These are phyloP conservation scores for Annulohypoxylon nitens DNA, from an alignment of 495 filamentous ascomycete genomes.

Conservation along the genomic window DNA sequence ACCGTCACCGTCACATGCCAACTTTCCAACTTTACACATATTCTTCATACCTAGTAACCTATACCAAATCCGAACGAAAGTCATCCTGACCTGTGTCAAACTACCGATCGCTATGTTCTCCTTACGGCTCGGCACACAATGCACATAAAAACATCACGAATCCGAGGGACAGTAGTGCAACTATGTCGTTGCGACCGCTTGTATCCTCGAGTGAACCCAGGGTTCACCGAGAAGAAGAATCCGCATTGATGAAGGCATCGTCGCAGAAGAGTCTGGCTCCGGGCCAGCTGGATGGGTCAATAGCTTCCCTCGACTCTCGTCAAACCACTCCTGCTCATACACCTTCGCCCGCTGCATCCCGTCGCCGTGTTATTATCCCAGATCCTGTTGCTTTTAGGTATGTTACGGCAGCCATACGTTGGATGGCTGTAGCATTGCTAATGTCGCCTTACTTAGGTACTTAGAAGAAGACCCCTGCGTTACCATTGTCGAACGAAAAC, in stretches of 20 bases:
- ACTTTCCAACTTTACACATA: constrained; percentile 14
- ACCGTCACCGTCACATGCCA: constrained; percentile 45
- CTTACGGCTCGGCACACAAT: constrained; percentile 32
- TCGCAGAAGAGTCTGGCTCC: constrained; percentile 24
- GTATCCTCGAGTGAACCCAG: constrained; percentile 45
- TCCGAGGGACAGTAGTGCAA: constrained; percentile 42
- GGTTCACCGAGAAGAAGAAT: constrained; percentile 41
- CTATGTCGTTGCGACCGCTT: constrained; percentile 51
- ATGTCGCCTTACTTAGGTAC: constrained; percentile 65
- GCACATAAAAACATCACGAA: constrained; percentile 31
- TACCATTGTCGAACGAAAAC: constrained; percentile 76
- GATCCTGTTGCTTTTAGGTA: constrained; percentile 79
- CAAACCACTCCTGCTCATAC: constrained; percentile 27
- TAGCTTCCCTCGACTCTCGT: constrained; percentile 32
- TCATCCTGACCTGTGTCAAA: constrained; percentile 16
- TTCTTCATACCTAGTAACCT: not conserved
- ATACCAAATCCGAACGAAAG: not conserved
- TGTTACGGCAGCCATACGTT: constrained; percentile 22
- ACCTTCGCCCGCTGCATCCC: constrained; percentile 42
- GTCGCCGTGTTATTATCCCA: constrained; percentile 73
- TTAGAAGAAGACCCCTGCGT: constrained; percentile 88
- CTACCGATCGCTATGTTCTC: constrained; percentile 31
- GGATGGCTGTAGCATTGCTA: not conserved
- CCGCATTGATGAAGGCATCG: constrained; percentile 25
- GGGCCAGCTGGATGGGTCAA: constrained; percentile 30